These are phyloP conservation scores for Cinnamomum chago DNA, from an alignment of 164 flowering plant genomes.

Conservation along the genomic window DNA sequence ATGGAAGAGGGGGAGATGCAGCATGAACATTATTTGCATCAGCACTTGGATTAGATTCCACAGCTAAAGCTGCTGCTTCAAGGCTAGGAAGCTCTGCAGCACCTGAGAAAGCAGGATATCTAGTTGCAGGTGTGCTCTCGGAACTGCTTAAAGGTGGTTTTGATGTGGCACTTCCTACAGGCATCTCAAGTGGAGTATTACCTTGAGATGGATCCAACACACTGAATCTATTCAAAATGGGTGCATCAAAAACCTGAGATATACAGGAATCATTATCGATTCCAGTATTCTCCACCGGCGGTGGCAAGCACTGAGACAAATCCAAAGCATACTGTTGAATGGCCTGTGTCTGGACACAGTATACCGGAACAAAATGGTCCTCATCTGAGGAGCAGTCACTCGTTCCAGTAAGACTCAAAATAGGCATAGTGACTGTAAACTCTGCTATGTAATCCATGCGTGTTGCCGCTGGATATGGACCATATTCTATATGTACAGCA, in stretches of 20 bases:
- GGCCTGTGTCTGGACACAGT: slow-evolving; percentile 97
- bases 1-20: slow-evolving; percentile 41
- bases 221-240: slow-evolving; percentile 36
- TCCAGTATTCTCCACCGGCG: slow-evolving; percentile 54
- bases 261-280: slow-evolving; percentile 51
- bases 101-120: slow-evolving; percentile 29
- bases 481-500: slow-evolving; percentile 89
- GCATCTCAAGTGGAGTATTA: slow-evolving; percentile 30
- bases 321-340: slow-evolving; percentile 97
- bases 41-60: slow-evolving; percentile 33
- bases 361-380: slow-evolving; percentile 71
- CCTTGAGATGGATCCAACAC: slow-evolving; percentile 33
- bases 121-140: slow-evolving; percentile 29
- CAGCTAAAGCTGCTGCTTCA: slow-evolving; percentile 25
- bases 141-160: slow-evolving; percentile 28
- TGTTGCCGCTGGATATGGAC: slow-evolving; percentile 63
- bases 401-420: slow-evolving; percentile 95
- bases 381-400: slow-evolving; percentile 59
- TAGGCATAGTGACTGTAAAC: slow-evolving; percentile 96
- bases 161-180: slow-evolving; percentile 26
- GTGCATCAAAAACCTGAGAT: slow-evolving; percentile 33
- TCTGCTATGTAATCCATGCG: slow-evolving; percentile 93
- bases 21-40: slow-evolving; percentile 32
- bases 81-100: slow-evolving; percentile 30
- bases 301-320: slow-evolving; percentile 76